Conservation (phyloP, 768 basidiomycete species). For the Clitopilus hobsonii region DNA sequence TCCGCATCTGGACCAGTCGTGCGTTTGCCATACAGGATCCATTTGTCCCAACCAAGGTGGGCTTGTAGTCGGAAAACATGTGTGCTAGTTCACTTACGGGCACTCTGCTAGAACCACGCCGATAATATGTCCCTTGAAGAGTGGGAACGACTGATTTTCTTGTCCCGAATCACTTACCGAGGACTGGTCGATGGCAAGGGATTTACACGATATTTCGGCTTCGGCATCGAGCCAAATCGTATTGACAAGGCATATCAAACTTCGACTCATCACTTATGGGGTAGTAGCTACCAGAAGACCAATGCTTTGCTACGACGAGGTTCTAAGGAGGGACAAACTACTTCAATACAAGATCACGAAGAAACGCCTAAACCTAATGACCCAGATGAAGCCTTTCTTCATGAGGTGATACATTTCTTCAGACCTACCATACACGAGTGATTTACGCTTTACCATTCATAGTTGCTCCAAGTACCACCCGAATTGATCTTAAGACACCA, state of each 20-base stretch:
- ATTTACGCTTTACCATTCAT: not conserved
- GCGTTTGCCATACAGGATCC: slow-evolving; percentile 15
- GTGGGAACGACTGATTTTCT: not conserved
- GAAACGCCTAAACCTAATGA: not conserved
- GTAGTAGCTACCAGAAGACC: too few relatives aligned
- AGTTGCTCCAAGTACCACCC: not conserved
- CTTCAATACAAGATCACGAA: not conserved
- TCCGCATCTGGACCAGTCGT: not conserved
- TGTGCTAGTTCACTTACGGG: not conserved
- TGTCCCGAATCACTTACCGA: not conserved
- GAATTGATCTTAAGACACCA: not conserved
- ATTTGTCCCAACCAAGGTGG: slow-evolving; percentile 11
- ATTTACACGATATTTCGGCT: not conserved
- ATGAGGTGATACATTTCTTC: too few relatives aligned
- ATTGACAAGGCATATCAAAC: not conserved
- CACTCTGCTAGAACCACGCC: slow-evolving; percentile 10
- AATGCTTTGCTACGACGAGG: too few relatives aligned
- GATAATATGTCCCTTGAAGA: slow-evolving; percentile 2
- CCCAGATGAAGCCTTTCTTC: not conserved
- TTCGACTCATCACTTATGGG: not conserved
- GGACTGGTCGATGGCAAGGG: not conserved
- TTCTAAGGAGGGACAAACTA: too few relatives aligned
- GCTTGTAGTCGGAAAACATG: not conserved
- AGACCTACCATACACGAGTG: too few relatives aligned
- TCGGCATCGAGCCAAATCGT: not conserved